Evolutionary conservation across 192 early-diverging fungal genomes (phyloP).

Genomic region (Coemansia sp.): DNA sequence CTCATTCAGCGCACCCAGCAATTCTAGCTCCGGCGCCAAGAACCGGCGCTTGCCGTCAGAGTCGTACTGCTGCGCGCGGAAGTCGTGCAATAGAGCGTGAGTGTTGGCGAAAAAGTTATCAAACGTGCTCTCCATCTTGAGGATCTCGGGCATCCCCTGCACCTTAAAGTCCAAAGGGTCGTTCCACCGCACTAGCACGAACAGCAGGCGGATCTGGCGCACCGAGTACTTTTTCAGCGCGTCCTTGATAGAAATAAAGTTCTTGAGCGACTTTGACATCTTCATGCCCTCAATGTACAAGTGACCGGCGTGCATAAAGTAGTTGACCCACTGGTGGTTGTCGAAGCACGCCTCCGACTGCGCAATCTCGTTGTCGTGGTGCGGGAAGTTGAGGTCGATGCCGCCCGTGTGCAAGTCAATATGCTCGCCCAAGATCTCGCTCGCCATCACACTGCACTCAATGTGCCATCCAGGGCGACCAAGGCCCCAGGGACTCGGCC

Average conservation of each 20-base stretch:
- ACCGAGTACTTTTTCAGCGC: constrained; percentile 80
- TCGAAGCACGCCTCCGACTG: constrained; percentile 93
- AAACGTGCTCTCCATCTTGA: constrained; percentile 74
- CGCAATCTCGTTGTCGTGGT: constrained; percentile 98
- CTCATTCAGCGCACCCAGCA: constrained; percentile 65
- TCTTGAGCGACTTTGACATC: constrained; percentile 99
- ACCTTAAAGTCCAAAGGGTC: constrained; percentile 83
- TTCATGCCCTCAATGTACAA: constrained; percentile 94
- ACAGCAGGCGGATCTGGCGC: constrained; percentile 88
- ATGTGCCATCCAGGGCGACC: constrained; percentile 99
- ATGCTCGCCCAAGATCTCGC: constrained; percentile 81
- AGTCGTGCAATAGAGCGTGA: constrained; percentile 76
- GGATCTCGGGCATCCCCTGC: constrained; percentile 75
- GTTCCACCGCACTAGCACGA: constrained; percentile 89
- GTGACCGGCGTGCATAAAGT: constrained; percentile 97
- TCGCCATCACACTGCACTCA: constrained; percentile 99
- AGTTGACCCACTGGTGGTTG: constrained; percentile 97
- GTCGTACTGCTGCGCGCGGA: constrained; percentile 53
- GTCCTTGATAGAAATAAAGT: constrained; percentile 95
- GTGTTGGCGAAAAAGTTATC: constrained; percentile 90
- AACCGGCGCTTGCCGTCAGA: constrained; percentile 77
- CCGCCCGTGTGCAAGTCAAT: constrained; percentile 98
- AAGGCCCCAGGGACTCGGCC: constrained; percentile 90
- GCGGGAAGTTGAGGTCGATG: constrained; percentile 95
- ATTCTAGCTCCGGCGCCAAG: constrained; percentile 68